Base-by-base conservation (phyloP, 345 rosid species). In the Mallotus nudiflorus region DNA sequence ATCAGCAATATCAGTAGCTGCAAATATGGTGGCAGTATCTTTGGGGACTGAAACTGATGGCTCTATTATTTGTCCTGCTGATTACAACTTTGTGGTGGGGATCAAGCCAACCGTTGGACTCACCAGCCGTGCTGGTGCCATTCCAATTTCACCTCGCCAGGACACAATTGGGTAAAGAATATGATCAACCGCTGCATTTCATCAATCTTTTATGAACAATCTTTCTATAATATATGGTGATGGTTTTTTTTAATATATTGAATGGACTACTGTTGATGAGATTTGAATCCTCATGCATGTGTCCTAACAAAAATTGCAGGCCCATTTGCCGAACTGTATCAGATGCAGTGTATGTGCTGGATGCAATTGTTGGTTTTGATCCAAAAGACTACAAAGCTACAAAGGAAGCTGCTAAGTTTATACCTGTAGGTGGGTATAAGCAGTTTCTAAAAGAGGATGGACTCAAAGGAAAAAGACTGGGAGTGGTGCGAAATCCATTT, bases 361-460 rank as follows among this genome's bases (percentile, higher is more conserved):
- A 80, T 35, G 75, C 62, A 13, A 80, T 80, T n/a, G 80, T 69
- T 22, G 83, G 78, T 22, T 65, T 52, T 58, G 80, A 80, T 70
- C 78, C 75, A 31, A 51, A 68, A 22, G 83, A 80, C 19, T 24
- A 31, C 12, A 54, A 29, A 31, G 80, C 75, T 13, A 80, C 80
- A 16, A 37, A 22, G 31, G 77, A 69, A 52, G 80, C 80, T 22
- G 55, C 72, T 12, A 65, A 72, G 69, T 76, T 20, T 55, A 61
- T 80, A 24, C 80, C 80, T 24, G 29, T 9, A 16, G 84, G 78
- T 50, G 84, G 86, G 9, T 83, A 78, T 60, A 77, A 50, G 31
- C 82, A 80, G 46, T 83, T 83, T 52, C 72, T 80, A 67, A 75
- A 68, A 33, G 49, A 33, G n/a, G 69, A 59, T n/a, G 76, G 69